Base-by-base conservation (phyloP, 2,329 filamentous ascomycete genomes). In the Aspergillus arachidicola region DNA sequence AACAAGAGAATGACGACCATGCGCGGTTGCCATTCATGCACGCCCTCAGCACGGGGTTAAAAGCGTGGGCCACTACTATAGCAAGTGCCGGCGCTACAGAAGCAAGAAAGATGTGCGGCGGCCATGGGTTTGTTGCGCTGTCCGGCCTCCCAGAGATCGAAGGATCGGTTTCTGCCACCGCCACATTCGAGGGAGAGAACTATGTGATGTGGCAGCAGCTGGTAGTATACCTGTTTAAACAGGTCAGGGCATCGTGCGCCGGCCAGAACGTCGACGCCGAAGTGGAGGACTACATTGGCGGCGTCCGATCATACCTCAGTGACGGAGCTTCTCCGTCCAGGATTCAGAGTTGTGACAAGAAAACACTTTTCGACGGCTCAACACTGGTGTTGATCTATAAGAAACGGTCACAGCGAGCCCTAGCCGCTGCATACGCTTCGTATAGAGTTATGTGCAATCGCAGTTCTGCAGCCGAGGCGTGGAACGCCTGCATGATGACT, bases 171-270 rank as follows among this genome's bases (percentile, higher is more conserved):
- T 57, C 51, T 48, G 59, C 51, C n/a, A 61, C 59, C 14, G 53
- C 38, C 30, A 61, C 59, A 2, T 61, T 61, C 43, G 59, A 61
- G 43, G 59, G 59, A 9, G 59, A 61, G 28, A 61, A 61, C 19
- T 61, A 61, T 43, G 51, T 61, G 5, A 50, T 61, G 53, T 61
- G 51, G 54, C 59, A 61, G 43, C 59, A 61, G 41, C 34, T 61
- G 53, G 32, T 57, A 34, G 23, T 30, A 43, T 61, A 61, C 21
- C 53, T 61, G 10, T 61, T 61, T 10, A 61, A 61, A 23, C 59
- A 61, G 43, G 30, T 57, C 6, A 19, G 57, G 7, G 53, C 51
- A 12, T 30, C 19, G 9, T 19, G 14, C 16, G 26, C 19, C 2
- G 50, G 36, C 0, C n/a, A 41, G 30, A 6, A 10, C n/a, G 59